phyloP scores from a whole-genome alignment of 2,329 filamentous ascomycete genomes.

The Colletotrichum sublineola region DNA sequence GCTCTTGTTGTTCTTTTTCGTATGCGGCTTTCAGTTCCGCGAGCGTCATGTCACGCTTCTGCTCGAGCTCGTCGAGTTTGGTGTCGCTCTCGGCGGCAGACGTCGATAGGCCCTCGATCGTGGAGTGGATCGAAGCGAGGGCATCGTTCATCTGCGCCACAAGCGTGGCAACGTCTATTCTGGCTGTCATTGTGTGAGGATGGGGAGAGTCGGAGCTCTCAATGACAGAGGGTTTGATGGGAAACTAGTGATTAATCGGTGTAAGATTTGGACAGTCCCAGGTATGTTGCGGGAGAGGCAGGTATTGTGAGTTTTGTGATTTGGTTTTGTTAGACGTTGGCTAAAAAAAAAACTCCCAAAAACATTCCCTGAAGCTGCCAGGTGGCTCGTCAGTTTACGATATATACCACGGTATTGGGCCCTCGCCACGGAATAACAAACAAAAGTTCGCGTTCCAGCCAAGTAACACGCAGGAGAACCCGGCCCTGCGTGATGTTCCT shows the following conservation, averaged over 20 bases:
- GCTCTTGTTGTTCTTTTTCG: slow-evolving; percentile 48
- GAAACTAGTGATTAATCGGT: not conserved
- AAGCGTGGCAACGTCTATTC: slow-evolving; percentile 54
- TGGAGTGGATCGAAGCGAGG: slow-evolving; percentile 55
- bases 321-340: slow-evolving; percentile 24
- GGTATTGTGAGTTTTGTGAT: slow-evolving; percentile 21
- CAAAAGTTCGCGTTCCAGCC: slow-evolving; percentile 18
- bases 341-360: not conserved
- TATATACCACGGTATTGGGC: slow-evolving; percentile 26
- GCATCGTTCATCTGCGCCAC: slow-evolving; percentile 59
- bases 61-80: slow-evolving; percentile 56
- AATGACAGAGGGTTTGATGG: not conserved
- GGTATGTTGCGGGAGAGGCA: not conserved
- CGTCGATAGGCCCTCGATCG: slow-evolving; percentile 52
- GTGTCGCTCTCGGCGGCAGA: slow-evolving; percentile 49
- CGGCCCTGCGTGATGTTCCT: slow-evolving; percentile 28
- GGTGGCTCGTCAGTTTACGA: slow-evolving; percentile 32
- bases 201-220: slow-evolving; percentile 20
- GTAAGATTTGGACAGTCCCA: not conserved
- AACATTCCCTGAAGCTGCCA: slow-evolving; percentile 13
- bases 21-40: slow-evolving; percentile 50
- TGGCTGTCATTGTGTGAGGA: slow-evolving; percentile 37
- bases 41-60: slow-evolving; percentile 53
- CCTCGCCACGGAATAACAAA: slow-evolving; percentile 25
- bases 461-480: slow-evolving; percentile 26